Conservation (phyloP, 2,329 filamentous ascomycete genomes). For the Aspergillus costaricaensis region DNA sequence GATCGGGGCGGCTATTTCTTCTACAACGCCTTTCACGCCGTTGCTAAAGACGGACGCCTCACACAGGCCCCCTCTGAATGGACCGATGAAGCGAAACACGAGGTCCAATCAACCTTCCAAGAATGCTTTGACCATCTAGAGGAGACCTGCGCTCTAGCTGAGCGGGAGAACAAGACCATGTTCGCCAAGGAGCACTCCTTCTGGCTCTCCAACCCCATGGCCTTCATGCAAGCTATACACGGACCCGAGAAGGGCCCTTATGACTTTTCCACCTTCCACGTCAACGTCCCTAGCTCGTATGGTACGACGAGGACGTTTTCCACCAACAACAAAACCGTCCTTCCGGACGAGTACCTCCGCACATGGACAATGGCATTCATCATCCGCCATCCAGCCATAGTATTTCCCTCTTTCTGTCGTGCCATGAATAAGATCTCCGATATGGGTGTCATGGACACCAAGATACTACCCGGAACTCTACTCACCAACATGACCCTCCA, state of each 20-base stretch:
- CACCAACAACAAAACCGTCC: not conserved
- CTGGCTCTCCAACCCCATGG: slow-evolving; percentile 29
- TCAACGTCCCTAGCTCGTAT: slow-evolving; percentile 20
- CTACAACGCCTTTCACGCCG: slow-evolving; percentile 17
- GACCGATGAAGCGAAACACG: slow-evolving; percentile 27
- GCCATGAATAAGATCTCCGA: not conserved
- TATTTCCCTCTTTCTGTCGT: not conserved
- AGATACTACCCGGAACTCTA: not conserved
- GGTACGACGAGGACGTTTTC: slow-evolving; percentile 25
- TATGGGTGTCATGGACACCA: not conserved
- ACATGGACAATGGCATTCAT: slow-evolving; percentile 3
- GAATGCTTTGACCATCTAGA: slow-evolving; percentile 31
- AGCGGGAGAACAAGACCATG: slow-evolving; percentile 28
- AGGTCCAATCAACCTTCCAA: slow-evolving; percentile 29
- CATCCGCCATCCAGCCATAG: slow-evolving; percentile 2
- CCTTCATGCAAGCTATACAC: slow-evolving; percentile 18
- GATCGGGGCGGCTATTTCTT: slow-evolving; percentile 35
- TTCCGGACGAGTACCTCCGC: slow-evolving; percentile 1
- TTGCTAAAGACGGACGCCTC: slow-evolving; percentile 15
- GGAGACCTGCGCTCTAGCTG: slow-evolving; percentile 23
- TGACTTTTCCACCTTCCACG: slow-evolving; percentile 17
- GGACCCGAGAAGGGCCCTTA: slow-evolving; percentile 10
- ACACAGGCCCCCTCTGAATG: slow-evolving; percentile 28
- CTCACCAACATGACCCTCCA: not conserved
- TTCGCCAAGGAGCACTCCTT: slow-evolving; percentile 43